Base-by-base conservation (phyloP, 768 basidiomycete species). In the Pleurotus cornucopiae region DNA sequence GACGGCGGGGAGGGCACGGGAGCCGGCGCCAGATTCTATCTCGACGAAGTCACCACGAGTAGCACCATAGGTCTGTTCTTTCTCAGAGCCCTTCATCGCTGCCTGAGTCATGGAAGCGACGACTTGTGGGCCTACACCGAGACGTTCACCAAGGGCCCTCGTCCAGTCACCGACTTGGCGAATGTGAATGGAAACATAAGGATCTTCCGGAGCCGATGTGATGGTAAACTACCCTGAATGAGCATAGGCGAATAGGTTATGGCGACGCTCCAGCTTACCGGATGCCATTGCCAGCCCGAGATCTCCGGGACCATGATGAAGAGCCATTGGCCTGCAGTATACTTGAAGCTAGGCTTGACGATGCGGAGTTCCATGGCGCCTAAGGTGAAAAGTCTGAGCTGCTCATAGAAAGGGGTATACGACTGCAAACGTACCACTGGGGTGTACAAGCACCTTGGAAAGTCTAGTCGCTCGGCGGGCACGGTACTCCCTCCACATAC, bases 291-390 rank as follows among this genome's bases (percentile, higher is more conserved):
- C 68, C 80, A 85, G 16, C 64, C 70, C 43, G 92, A 94, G 9
- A 97, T 70, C 44, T 94, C 91, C 2, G 95, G 94, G 12, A 94
- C 83, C 64, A 93, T 88, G 61, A 94, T 73, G 75, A 92, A 95
- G 23, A 94, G 74, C 93, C 93, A 95, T 74, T 94, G 91, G 9
- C 93, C 93, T 30, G 91, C 81, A 48, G 86, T 88, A 72, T 97
- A 95, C 66, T 88, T 91, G 79, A 97, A 90, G 67, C 86, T 89
- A 5, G 91, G 89, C 73, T 97, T 97, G 67, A 87, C 70, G 66
- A 97, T 94, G 46, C 93, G 88, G 46, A 97, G 78, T 69, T 97
- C 93, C 91, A 98, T 94, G 16, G 91, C 91, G 61, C 89, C 88
- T 86, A 59, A 34, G 7, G 30, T 11, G 30, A 9, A 34, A 34